Percentiles rank a stretch among this genome's conserved stretches.
These are phyloP conservation scores for Chenopodium suecicum DNA, from an alignment of 148 eudicot species.

Conservation along the genomic window DNA sequence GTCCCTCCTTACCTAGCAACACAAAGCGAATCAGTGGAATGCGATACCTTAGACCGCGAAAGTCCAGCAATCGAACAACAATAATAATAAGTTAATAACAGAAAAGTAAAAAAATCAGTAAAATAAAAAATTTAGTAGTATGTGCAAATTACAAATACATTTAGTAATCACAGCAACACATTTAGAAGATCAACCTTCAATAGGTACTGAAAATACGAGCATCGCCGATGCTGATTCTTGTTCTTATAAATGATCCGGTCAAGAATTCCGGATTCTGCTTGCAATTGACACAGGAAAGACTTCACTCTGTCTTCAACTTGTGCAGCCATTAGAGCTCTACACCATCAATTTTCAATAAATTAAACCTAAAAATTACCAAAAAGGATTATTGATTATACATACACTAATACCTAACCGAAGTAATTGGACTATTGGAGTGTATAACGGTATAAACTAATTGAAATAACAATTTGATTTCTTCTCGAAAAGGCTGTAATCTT, in stretches of 20 bases:
- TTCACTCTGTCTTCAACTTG: slow-evolving; percentile 63
- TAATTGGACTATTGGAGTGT: too few species aligned
- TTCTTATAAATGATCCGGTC: slow-evolving; percentile 81
- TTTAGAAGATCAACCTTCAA: slow-evolving; percentile 51
- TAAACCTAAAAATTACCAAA: background rate
- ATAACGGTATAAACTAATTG: background rate
- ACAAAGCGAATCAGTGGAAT: background rate
- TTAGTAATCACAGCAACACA: background rate
- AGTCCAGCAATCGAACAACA: too few species aligned
- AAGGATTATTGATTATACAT: background rate
- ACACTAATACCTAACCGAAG: background rate
- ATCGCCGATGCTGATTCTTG: slow-evolving; percentile 91
- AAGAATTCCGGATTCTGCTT: slow-evolving; percentile 66
- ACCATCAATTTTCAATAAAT: background rate
- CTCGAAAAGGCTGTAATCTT: too few species aligned
- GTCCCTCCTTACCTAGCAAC: slow-evolving; percentile 75
- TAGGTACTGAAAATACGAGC: slow-evolving; percentile 76
- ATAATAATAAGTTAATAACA: background rate
- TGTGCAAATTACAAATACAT: background rate
- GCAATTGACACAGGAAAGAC: slow-evolving; percentile 61
- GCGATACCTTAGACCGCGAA: too few species aligned
- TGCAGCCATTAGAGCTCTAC: slow-evolving; percentile 24
- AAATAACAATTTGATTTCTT: too few species aligned
- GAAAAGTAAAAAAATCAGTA: background rate
- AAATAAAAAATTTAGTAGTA: background rate